Base-by-base conservation (phyloP, 2,329 filamentous ascomycete genomes). In the Ascomycota sp. region DNA sequence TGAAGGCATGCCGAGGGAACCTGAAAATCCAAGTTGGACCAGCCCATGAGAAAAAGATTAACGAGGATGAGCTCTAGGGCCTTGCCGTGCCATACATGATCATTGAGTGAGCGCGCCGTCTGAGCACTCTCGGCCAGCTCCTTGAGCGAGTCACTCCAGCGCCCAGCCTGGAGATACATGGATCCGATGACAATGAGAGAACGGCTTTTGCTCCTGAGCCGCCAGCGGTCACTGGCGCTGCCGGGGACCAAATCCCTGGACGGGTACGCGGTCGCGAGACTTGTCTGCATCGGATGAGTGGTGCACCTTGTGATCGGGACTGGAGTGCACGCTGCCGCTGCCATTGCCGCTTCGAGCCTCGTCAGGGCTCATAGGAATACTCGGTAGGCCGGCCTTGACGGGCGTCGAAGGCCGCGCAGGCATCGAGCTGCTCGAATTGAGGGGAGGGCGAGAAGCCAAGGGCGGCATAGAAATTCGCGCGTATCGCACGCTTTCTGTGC, bases 1-100 rank as follows among this genome's bases (percentile, higher is more conserved):
- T 53, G 60, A 39, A 53, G 56, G 36, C 69, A 66, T 11, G 75
- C 51, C 8, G 56, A 49, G 2, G 70, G 70, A n/a, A 89, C 65
- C 42, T 75, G 66, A 42, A 95, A 95, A 44, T 89, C 78, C 42
- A 86, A 61, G 4, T 75, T 77, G 23, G 75, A 69, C 79, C 83
- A 93, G 20, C 74, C 78, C 36, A 92, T 70, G 42, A 95, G 67
- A 25, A 95, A 46, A 39, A 95, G 63, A 44, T 77, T 82, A 19
- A 92, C 63, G 28, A 89, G 57, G 35, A 92, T 80, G 20, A 85
- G 72, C 47, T 98, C 91, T 13, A 98, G 61, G 1, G 82, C 85
- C 52, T 95, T 95, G 12, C 80, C 89, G 53, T 94, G 82, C 86
- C 89, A 98, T n/a, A 95, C 51, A 51, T 93, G 81, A 51, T 98